Percentiles rank a stretch among this genome's conserved stretches.
Evolutionary conservation across 2,329 filamentous ascomycete species (phyloP).

Genomic region (Paracoccidioides lutzii): DNA sequence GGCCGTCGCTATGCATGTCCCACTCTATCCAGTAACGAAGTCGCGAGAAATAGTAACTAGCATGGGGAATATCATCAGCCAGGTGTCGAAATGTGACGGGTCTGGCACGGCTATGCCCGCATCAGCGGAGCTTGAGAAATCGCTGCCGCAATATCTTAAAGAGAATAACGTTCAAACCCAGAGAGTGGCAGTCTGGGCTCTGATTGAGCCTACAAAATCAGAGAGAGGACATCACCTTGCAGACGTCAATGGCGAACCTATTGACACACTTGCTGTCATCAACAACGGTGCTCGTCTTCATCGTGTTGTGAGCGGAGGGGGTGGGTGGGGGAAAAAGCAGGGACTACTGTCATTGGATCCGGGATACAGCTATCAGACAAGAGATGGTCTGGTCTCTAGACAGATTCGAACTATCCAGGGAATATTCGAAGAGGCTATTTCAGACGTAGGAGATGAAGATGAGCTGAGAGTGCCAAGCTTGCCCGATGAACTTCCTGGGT

Average conservation of each 20-base stretch:
- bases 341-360: constrained; percentile 32
- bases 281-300: constrained; percentile 26
- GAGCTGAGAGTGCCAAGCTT: constrained; percentile 7
- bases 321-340: constrained; percentile 35
- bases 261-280: constrained; percentile 11
- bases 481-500: constrained; percentile 14
- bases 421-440: constrained; percentile 13
- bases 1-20: constrained; percentile 17
- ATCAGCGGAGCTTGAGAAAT: constrained; percentile 30
- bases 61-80: constrained; percentile 33
- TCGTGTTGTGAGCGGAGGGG: constrained; percentile 32
- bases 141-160: constrained; percentile 28
- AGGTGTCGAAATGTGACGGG: constrained; percentile 22
- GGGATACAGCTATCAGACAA: constrained; percentile 17
- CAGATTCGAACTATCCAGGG: constrained; percentile 14
- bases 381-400: constrained; percentile 3
- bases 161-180: constrained; percentile 26
- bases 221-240: constrained; percentile 9
- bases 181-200: constrained; percentile 30
- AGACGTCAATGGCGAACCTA: background rate
- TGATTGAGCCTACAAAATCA: constrained; percentile 18
- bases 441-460: background rate
- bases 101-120: constrained; percentile 25
- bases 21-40: constrained; percentile 25
- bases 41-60: constrained; percentile 27